These are phyloP conservation scores for Candida fluviatilis DNA, from an alignment of 805 yeast genomes.

Conservation along the genomic window DNA sequence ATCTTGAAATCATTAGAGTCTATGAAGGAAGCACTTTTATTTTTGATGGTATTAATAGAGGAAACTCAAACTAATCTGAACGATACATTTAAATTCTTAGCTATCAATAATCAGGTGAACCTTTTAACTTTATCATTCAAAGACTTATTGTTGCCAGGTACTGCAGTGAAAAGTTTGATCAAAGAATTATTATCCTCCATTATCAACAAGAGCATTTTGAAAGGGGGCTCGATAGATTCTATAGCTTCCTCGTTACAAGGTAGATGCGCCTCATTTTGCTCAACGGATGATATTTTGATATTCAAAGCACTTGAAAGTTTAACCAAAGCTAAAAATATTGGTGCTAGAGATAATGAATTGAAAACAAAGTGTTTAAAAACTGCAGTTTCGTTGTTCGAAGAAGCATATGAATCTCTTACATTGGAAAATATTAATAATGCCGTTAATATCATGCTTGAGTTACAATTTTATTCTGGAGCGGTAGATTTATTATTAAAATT, in stretches of 20 bases:
- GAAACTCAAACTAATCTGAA: constrained; percentile 57
- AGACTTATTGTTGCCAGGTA: constrained; percentile 72
- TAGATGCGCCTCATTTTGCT: constrained; percentile 91
- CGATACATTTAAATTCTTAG: constrained; percentile 66
- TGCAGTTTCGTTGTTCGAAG: constrained; percentile 73
- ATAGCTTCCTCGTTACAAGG: constrained; percentile 86
- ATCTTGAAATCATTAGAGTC: constrained; percentile 69
- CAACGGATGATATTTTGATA: constrained; percentile 87
- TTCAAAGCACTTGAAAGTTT: constrained; percentile 92
- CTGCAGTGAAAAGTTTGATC: constrained; percentile 57
- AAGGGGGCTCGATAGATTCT: constrained; percentile 90
- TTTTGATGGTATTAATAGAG: constrained; percentile 74
- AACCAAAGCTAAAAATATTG: constrained; percentile 78
- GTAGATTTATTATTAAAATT: constrained; percentile 76
- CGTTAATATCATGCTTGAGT: constrained; percentile 67
- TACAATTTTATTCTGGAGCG: constrained; percentile 81
- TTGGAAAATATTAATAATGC: constrained; percentile 81
- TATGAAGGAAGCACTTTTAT: constrained; percentile 87
- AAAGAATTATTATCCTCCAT: constrained; percentile 86
- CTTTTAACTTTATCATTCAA: constrained; percentile 65
- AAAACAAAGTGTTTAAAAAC: constrained; percentile 62
- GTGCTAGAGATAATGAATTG: constrained; percentile 65
- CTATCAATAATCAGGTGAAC: constrained; percentile 63
- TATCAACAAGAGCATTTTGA: constrained; percentile 79
- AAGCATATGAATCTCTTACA: constrained; percentile 73